Evolutionary conservation across 83 land plant species (phyloP).

Genomic region (Picea engelmannii): DNA sequence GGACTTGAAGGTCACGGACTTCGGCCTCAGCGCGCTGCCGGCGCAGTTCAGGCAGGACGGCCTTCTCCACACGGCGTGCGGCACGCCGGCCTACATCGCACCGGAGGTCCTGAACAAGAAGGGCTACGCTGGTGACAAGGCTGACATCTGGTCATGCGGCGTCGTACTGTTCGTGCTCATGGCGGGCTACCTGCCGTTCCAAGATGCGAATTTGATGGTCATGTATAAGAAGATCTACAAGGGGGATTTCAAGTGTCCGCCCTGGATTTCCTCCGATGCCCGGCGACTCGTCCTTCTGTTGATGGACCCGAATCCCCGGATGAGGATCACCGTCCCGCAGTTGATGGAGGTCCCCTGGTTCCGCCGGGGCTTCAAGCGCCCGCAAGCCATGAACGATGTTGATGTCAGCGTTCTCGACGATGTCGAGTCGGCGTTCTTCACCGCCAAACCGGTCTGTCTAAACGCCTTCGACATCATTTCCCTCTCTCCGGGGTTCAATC

Average conservation of each 20-base stretch:
- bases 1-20: conserved; percentile 48
- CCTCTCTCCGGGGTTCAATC: too few relatives aligned
- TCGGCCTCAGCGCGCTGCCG: conserved; percentile 50
- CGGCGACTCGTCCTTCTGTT: conserved; percentile 28
- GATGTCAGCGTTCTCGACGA: not conserved
- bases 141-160: conserved; percentile 71
- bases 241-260: conserved; percentile 54
- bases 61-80: conserved; percentile 60
- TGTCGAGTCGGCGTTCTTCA: not conserved
- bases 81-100: conserved; percentile 74
- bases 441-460: conserved; percentile 6
- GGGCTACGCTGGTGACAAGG: conserved; percentile 59
- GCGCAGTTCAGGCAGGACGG: conserved; percentile 32
- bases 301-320: conserved; percentile 52
- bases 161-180: too few relatives aligned
- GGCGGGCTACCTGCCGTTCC: too few relatives aligned
- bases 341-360: too few relatives aligned
- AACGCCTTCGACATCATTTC: conserved; percentile 57
- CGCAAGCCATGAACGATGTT: not conserved
- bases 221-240: conserved; percentile 59
- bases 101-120: conserved; percentile 57
- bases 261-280: conserved; percentile 48
- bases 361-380: conserved; percentile 29
- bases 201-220: too few relatives aligned
- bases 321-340: conserved; percentile 49